A percentile compares a stretch with the other conserved stretches of the same genome.
phyloP scores from a whole-genome alignment of 441 rosid genomes.

The Erodium moschatum region DNA sequence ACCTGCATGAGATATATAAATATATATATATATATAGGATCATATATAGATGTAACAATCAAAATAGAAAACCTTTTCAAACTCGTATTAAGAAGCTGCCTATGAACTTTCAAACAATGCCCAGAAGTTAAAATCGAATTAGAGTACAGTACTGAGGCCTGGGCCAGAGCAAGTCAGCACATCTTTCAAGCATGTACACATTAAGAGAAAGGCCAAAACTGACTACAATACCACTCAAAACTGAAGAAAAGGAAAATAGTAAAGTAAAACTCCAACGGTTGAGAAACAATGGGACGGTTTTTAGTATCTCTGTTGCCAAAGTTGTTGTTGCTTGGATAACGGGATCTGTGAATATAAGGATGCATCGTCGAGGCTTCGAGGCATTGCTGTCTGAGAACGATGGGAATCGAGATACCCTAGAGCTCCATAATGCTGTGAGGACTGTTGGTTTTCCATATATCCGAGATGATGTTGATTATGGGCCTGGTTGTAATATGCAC shows the following conservation, averaged over 20 bases:
- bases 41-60: neutral
- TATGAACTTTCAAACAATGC: constrained; percentile 13
- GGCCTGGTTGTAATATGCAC: constrained; percentile 18
- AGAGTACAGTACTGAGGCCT: neutral
- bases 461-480: constrained; percentile 25
- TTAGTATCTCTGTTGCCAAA: constrained; percentile 28
- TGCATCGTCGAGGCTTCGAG: constrained; percentile 12
- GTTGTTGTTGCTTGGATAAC: constrained; percentile 17
- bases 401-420: constrained; percentile 14
- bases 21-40: too few species aligned
- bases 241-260: too few species aligned
- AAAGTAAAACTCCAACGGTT: too few species aligned
- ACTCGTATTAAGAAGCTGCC: constrained; percentile 9
- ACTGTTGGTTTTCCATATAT: constrained; percentile 26
- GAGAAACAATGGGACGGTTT: neutral
- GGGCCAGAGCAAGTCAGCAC: constrained; percentile 10
- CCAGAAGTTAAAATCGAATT: constrained; percentile 14
- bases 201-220: constrained; percentile 12
- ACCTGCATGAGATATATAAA: neutral
- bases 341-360: constrained; percentile 18
- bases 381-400: constrained; percentile 21
- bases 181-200: constrained; percentile 25
- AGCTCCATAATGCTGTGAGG: constrained; percentile 24
- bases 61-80: neutral
- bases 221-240: too few species aligned